phyloP scores from a whole-genome alignment of 345 rosid species.

The Luvunga scandens region DNA sequence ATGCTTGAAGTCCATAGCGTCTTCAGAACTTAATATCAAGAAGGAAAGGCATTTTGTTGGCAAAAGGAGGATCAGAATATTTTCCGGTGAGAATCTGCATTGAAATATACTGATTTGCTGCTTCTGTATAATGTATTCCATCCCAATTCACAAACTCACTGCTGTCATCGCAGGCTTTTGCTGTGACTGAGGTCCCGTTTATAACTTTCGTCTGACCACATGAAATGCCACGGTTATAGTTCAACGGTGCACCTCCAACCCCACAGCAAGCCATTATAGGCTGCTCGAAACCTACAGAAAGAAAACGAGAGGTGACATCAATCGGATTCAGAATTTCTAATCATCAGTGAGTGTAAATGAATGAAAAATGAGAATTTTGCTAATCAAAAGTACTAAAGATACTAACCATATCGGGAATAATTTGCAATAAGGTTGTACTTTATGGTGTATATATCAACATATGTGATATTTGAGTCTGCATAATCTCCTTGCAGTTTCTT shows the following conservation, averaged over 20 bases:
- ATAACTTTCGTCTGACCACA: slow-evolving; percentile 89
- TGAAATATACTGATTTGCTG: slow-evolving; percentile 72
- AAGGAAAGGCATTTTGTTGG: slow-evolving; percentile 82
- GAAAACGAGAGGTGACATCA: not conserved
- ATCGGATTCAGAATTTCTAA: not conserved
- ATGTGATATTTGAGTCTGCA: slow-evolving; percentile 63
- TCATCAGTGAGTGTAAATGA: not conserved
- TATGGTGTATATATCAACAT: slow-evolving; percentile 74
- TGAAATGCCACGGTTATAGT: slow-evolving; percentile 59
- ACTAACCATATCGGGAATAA: slow-evolving; percentile 72
- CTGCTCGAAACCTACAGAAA: slow-evolving; percentile 78
- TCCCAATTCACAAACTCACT: slow-evolving; percentile 92
- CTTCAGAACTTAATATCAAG: slow-evolving; percentile 66
- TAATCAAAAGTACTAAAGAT: not conserved
- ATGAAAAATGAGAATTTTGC: not conserved
- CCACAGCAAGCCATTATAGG: slow-evolving; percentile 97
- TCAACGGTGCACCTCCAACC: slow-evolving; percentile 74
- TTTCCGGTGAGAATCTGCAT: slow-evolving; percentile 80
- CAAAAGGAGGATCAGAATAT: slow-evolving; percentile 81
- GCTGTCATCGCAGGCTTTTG: slow-evolving; percentile 71
- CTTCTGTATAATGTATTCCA: slow-evolving; percentile 92
- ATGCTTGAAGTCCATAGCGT: not conserved
- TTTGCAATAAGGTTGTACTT: slow-evolving; percentile 70
- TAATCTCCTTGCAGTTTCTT: slow-evolving; percentile 63
- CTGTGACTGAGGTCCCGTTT: slow-evolving; percentile 57